Base-by-base conservation (phyloP, 768 basidiomycete genomes). In the Lactarius hengduanensis region DNA sequence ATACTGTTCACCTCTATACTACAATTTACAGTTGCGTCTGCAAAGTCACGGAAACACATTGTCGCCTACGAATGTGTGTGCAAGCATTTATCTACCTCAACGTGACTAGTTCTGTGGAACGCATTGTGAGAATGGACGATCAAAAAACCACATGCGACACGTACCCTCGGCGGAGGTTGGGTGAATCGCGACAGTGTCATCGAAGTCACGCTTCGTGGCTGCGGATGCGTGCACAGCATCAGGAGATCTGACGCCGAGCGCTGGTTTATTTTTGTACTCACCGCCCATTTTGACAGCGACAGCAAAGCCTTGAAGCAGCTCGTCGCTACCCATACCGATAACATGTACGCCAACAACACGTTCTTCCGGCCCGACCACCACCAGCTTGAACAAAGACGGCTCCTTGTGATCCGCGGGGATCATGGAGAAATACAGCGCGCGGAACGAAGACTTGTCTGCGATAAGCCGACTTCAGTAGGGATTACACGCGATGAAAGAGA, bases 201-300 rank as follows among this genome's bases (percentile, higher is more conserved):
- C 94, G 59, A 96, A 76, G 72, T 96, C 90, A 72, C 83, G 76
- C 79, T 95, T 94, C 28, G 82, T 84, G 5, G 93, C 92, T 79
- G 66, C 56, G 40, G 63, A 7, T n/a, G 47, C 34, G 5, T 53
- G n/a, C 20, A 68, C 50, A 32, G 26, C 13, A 60, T 64, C 28
- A 61, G 38, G n/a, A 26, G 38, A 30, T 45, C 40, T 28, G n/a
- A 30, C 11, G 53, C 22, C 9, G 41, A 59, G 53, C 45, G 54
- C 26, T 57, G 43, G 38, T 55, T 9, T 43, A 30, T 28, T 10
- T 18, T 34, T 57, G 28, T n/a, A 26, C 77, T 82, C 13, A 84
- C 82, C 84, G 26, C 91, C 91, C 96, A 98, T 96, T 81, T 98
- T 98, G 72, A 99, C 82, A 15, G 97, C 97, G n/a, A 98, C 94